Evolutionary conservation across 495 filamentous ascomycete genomes (phyloP).

Genomic region (Talaromyces wortmannii): DNA sequence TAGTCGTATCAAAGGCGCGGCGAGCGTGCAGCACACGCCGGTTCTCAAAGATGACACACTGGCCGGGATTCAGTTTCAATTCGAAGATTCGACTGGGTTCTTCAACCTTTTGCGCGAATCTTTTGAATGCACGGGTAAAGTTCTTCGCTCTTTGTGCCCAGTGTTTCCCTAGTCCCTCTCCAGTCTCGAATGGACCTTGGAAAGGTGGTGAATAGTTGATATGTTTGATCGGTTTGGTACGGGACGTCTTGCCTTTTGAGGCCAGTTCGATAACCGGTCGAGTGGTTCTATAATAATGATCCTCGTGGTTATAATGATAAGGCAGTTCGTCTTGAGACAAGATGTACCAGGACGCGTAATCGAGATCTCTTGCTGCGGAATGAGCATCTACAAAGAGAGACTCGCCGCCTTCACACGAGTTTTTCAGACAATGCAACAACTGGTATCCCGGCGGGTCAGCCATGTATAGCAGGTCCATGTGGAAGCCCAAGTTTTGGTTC

Average conservation of each 20-base stretch:
- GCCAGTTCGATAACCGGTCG: slow-evolving; percentile 48
- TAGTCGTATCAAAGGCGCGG: slow-evolving; percentile 53
- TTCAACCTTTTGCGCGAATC: slow-evolving; percentile 33
- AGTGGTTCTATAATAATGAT: slow-evolving; percentile 49
- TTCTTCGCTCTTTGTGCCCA: slow-evolving; percentile 1
- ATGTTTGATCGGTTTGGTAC: slow-evolving; percentile 10
- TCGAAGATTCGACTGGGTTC: slow-evolving; percentile 52
- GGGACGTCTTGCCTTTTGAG: neutral
- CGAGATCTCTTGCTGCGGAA: slow-evolving; percentile 38
- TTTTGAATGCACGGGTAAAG: slow-evolving; percentile 23
- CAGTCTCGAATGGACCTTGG: slow-evolving; percentile 42
- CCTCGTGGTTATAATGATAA: slow-evolving; percentile 65
- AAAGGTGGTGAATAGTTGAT: slow-evolving; percentile 72
- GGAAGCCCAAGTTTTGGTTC: slow-evolving; percentile 65
- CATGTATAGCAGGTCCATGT: slow-evolving; percentile 93
- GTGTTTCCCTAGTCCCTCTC: neutral
- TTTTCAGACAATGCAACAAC: slow-evolving; percentile 78
- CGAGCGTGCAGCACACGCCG: slow-evolving; percentile 71
- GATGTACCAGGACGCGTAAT: neutral
- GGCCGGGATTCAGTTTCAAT: slow-evolving; percentile 65
- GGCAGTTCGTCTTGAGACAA: slow-evolving; percentile 39
- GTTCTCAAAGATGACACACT: slow-evolving; percentile 87
- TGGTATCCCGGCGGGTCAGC: slow-evolving; percentile 71
- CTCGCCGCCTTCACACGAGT: slow-evolving; percentile 67
- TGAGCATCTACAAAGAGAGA: slow-evolving; percentile 75